Evolutionary conservation across 805 yeast species (phyloP).

Genomic region (Pichia thaimueangensis): DNA sequence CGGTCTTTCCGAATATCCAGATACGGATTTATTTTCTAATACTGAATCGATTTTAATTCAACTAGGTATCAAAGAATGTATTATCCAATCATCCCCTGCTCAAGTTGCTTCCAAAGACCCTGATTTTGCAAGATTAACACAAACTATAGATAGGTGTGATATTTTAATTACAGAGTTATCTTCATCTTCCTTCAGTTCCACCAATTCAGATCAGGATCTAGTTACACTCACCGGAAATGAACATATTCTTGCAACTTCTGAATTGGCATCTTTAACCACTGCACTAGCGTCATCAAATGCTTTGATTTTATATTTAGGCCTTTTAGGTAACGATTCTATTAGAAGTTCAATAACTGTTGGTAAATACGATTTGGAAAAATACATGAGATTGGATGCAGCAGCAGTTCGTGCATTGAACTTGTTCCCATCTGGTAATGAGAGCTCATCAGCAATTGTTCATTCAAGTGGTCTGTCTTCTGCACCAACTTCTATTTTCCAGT

Average conservation of each 20-base stretch:
- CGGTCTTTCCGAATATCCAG: constrained; percentile 74
- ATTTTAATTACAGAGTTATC: constrained; percentile 60
- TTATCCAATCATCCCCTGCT: constrained; percentile 39
- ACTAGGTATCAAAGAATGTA: constrained; percentile 79
- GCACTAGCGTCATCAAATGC: constrained; percentile 66
- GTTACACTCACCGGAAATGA: constrained; percentile 59
- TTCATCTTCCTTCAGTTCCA: constrained; percentile 49
- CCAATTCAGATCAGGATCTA: constrained; percentile 74
- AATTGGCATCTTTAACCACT: constrained; percentile 39
- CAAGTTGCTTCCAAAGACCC: constrained; percentile 29
- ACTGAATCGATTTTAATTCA: constrained; percentile 83
- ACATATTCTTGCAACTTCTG: constrained; percentile 48
- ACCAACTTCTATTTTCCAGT: constrained; percentile 61
- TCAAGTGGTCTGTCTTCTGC: constrained; percentile 40
- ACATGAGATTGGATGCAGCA: constrained; percentile 85
- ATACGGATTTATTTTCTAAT: constrained; percentile 82
- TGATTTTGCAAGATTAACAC: constrained; percentile 58
- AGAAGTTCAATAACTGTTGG: constrained; percentile 51
- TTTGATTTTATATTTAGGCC: constrained; percentile 57
- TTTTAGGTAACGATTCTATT: constrained; percentile 51
- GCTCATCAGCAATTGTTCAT: constrained; percentile 10
- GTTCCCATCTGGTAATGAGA: constrained; percentile 48
- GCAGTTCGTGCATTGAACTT: constrained; percentile 84
- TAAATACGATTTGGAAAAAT: constrained; percentile 67
- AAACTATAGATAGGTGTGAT: constrained; percentile 72